Base-by-base conservation (phyloP, 2,329 filamentous ascomycete species). In the Dryadomyces quercivorus region DNA sequence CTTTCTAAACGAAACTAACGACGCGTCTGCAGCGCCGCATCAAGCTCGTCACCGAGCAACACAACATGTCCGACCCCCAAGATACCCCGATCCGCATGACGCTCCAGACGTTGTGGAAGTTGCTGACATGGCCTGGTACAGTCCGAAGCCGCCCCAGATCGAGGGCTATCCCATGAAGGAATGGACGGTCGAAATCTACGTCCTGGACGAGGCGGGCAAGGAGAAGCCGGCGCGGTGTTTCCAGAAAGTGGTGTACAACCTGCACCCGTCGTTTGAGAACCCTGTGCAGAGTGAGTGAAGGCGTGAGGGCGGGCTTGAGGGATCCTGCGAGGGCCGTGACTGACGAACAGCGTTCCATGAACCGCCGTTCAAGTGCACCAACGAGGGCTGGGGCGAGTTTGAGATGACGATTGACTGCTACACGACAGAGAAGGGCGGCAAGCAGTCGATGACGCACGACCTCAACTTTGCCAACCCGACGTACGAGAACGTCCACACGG, bases 361-460 rank as follows among this genome's bases (percentile, higher is more conserved):
- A 60, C 81, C 90, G 0, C 93, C 93, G 0, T 98, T 97, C 73
- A 79, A 78, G 60, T 95, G 95, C 70, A 76, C 82, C 59, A 95
- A 98, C 70, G 88, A 96, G 71, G 93, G 93, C 62, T 98, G 93
- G 93, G 93, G 93, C 65, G 93, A 97, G 72, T 98, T 98, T 68
- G 93, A 97, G 67, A 92, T 98, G 83, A 77, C 76, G 50, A 93
- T 97, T 64, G 82, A 87, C 58, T 78, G 94, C 62, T 86, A 84
- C 65, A 87, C 86, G 46, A 83, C 86, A 34, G 89, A 93, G 70
- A 96, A 96, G 75, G 85, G 81, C 55, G 82, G 85, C 56, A 92
- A 95, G 65, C 81, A 89, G 64, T 76, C 80, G 15, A 76, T 98
- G 60, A 72, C 76, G 51, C 93, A 98, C 69, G 93, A 98, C 66